Percentiles rank a stretch among this genome's conserved stretches.
phyloP scores from a whole-genome alignment of 257 asterid species.

The Lycium barbarum region DNA sequence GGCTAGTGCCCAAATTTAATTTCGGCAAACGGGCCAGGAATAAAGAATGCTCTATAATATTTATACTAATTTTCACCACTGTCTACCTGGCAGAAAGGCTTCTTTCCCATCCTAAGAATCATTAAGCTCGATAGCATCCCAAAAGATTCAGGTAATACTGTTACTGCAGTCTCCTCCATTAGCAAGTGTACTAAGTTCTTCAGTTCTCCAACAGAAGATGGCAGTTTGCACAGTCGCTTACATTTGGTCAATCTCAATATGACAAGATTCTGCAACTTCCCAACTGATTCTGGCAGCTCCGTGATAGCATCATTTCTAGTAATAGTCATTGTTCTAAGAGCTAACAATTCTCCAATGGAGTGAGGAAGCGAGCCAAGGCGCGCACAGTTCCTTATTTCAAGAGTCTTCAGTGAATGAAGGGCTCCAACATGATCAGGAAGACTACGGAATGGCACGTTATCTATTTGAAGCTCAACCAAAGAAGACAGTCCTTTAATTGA shows the following conservation, averaged over 20 bases:
- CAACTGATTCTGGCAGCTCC: constrained; percentile 41
- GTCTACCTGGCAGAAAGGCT: constrained; percentile 22
- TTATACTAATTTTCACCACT: neutral
- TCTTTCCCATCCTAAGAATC: constrained; percentile 41
- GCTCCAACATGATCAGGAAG: constrained; percentile 39
- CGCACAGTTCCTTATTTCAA: constrained; percentile 40
- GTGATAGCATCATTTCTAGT: constrained; percentile 36
- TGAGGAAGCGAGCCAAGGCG: constrained; percentile 37
- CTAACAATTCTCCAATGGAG: constrained; percentile 38
- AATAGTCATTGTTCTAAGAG: constrained; percentile 35
- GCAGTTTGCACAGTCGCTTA: constrained; percentile 34
- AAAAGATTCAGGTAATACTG: constrained; percentile 39
- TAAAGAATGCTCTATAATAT: neutral
- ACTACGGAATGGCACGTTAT: constrained; percentile 15
- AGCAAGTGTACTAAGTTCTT: constrained; percentile 34
- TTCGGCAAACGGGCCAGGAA: no score
- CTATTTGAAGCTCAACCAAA: constrained; percentile 42
- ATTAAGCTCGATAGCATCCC: constrained; percentile 43
- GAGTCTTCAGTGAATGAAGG: constrained; percentile 40
- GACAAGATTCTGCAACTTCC: constrained; percentile 37
- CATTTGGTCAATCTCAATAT: constrained; percentile 38
- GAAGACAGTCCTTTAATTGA: constrained; percentile 38
- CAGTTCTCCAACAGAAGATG: constrained; percentile 36
- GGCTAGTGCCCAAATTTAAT: no score
- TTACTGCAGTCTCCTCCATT: constrained; percentile 40